Evolutionary conservation across 1,284 basidiomycete genomes (phyloP), one percentile per base, ranked within the genome.

Genomic region (Coriolopsis trogii): DNA sequence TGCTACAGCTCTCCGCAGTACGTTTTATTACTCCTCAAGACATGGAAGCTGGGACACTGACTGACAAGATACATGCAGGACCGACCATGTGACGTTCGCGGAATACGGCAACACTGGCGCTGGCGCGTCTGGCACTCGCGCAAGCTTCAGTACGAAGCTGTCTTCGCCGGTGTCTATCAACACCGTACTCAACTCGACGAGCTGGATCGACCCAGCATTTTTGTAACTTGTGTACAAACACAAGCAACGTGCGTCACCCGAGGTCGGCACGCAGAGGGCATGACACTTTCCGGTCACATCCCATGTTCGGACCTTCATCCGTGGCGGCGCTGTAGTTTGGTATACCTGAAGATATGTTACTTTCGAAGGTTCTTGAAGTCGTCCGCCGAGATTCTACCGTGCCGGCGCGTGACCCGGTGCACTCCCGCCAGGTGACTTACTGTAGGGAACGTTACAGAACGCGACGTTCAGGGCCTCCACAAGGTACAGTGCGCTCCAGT

Each of bases 21-120:
- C 41, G 58, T 39, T 8, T 25, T 18, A 20, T n/a, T n/a, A n/a
- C n/a, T n/a, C n/a, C 42, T n/a, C n/a, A n/a, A 4, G 18, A 38
- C 41, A 6, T 13, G 20, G 20, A 16, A 18, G 29, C 15, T 21
- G 18, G 6, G 21, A 18, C 23, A 31, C 31, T 24, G 29, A 31
- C 10, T 7, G 16, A 1, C 13, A n/a, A n/a, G n/a, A n/a, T n/a
- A n/a, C n/a, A n/a, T n/a, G 2, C 41, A 65, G 62, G 46, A 65
- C 63, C 16, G 62, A 63, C 53, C 56, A 65, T 43, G 63, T 63
- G 36, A 63, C 62, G 9, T 63, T 62, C 50, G 63, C 63, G 10
- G 62, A 65, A 50, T 63, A 56, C 49, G 58, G 49, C 16, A 63
- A 65, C 51, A 58, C 58, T 20, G 63, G 63, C 6, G 41, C 55